These are phyloP conservation scores for Bryopsis sp. DNA, from an alignment of 139 green algal species.

Conservation along the genomic window DNA sequence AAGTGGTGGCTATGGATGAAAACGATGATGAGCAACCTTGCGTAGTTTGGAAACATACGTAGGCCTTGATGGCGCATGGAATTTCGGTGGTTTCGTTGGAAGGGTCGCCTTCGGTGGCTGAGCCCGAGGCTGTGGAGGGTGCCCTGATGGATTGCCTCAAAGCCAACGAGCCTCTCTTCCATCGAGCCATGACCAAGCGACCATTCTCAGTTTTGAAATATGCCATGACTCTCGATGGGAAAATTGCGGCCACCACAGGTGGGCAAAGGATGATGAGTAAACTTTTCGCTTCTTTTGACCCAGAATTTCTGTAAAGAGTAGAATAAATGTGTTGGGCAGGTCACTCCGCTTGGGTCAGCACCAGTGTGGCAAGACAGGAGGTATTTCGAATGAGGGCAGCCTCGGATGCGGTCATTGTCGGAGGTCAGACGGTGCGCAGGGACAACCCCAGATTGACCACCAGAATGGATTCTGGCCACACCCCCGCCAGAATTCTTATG, in stretches of 20 bases:
- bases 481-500: conserved; percentile 86
- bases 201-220: conserved; percentile 71
- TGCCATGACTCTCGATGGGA: conserved; percentile 98
- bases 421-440: conserved; percentile 80
- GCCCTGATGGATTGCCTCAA: conserved; percentile 47
- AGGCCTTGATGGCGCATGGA: no score
- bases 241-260: conserved; percentile 75
- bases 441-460: conserved; percentile 96
- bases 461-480: conserved; percentile 70
- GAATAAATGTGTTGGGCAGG: conserved; percentile 31
- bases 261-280: neutral
- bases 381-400: neutral
- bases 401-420: conserved; percentile 87
- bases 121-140: neutral
- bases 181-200: conserved; percentile 56
- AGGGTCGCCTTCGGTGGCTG: no score
- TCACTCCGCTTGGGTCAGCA: conserved; percentile 91
- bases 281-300: neutral
- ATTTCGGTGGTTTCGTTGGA: no score
- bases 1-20: no score
- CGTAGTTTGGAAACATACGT: no score
- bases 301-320: neutral
- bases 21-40: no score
- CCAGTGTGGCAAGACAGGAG: conserved; percentile 16
- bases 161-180: conserved; percentile 83